Base-by-base conservation (phyloP, 2,329 filamentous ascomycete species). In the Botryotinia narcissicola region DNA sequence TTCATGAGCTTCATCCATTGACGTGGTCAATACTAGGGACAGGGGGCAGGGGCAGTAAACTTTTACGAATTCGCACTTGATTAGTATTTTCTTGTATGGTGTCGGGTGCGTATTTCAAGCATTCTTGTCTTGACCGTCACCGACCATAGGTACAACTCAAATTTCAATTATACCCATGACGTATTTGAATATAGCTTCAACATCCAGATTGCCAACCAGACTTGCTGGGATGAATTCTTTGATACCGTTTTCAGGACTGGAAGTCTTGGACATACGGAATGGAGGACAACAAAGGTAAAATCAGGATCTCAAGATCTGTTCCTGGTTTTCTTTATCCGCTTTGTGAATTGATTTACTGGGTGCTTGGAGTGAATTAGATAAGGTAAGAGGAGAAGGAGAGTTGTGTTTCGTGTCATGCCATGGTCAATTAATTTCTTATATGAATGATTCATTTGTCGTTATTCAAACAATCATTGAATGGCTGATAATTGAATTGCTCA, bases 381-480 rank as follows among this genome's bases (percentile, higher is more conserved):
- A 64, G 42, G 62, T 48, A 9, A 46, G 64, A 9, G 35, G 64
- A 51, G 64, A 51, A 40, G 35, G 64, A 12, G 40, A 12, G 22
- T n/a, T 35, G 18, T 46, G 25, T 22, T 69, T 57, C 29, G 66
- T n/a, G 32, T 68, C 66, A 57, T n/a, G 46, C 42, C 35, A 57
- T 69, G 35, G 48, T 20, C 48, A 42, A 22, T 7, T 0, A 32
- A 29, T 69, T 22, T 22, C 9, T 40, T 57, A 32, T 57, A 68
- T 68, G 64, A 42, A 68, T 68, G 64, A 68, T 68, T 68, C 64
- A 68, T 57, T 3, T 29, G 42, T 42, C 32, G 18, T 10, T 42
- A 8, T 37, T 25, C 8, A 54, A 29, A 40, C n/a, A 35, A 12
- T 63, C 2, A 5, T 37, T 46, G 35, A 40, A n/a, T 62, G 40